phyloP scores from a whole-genome alignment of 176 grass and related monocot genomes.

The Rhipidocladum racemiflorum region DNA sequence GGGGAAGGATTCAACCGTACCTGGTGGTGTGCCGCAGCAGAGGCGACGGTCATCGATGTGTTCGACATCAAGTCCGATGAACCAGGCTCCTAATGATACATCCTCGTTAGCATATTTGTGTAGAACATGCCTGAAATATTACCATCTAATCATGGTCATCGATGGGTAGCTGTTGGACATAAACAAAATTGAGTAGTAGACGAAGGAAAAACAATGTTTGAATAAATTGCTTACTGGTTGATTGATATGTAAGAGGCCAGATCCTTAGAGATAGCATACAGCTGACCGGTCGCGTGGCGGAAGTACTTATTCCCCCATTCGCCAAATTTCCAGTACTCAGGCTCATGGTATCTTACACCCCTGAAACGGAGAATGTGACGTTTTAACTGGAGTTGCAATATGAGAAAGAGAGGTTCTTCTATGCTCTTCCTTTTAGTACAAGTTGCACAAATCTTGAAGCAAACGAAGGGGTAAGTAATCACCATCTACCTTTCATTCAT shows the following conservation, averaged over 20 bases:
- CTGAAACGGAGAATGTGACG: neutral
- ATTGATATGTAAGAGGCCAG: slow-evolving; percentile 60
- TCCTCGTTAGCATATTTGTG: slow-evolving; percentile 85
- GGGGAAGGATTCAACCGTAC: slow-evolving; percentile 21
- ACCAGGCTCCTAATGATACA: slow-evolving; percentile 66
- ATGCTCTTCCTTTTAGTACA: too few relatives aligned
- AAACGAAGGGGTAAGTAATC: too few relatives aligned
- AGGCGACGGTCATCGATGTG: slow-evolving; percentile 65
- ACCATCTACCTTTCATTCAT: too few relatives aligned
- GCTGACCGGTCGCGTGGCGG: slow-evolving; percentile 48
- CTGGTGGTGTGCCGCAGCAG: slow-evolving; percentile 56
- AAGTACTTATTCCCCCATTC: slow-evolving; percentile 65
- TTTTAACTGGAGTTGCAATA: neutral
- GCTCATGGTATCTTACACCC: slow-evolving; percentile 58
- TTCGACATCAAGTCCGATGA: slow-evolving; percentile 63
- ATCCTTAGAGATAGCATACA: slow-evolving; percentile 65
- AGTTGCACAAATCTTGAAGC: too few relatives aligned
- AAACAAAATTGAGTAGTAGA: neutral
- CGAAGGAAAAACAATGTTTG: neutral
- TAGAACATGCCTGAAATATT: slow-evolving; percentile 56
- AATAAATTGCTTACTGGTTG: slow-evolving; percentile 43
- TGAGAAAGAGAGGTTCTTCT: too few relatives aligned
- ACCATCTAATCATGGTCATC: slow-evolving; percentile 14
- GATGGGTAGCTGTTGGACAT: neutral
- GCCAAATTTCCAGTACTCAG: slow-evolving; percentile 67